Percentiles rank a stretch among this genome's conserved stretches.
Evolutionary conservation across 2,329 filamentous ascomycete species (phyloP).

Genomic region (Bipolaris zeicola): DNA sequence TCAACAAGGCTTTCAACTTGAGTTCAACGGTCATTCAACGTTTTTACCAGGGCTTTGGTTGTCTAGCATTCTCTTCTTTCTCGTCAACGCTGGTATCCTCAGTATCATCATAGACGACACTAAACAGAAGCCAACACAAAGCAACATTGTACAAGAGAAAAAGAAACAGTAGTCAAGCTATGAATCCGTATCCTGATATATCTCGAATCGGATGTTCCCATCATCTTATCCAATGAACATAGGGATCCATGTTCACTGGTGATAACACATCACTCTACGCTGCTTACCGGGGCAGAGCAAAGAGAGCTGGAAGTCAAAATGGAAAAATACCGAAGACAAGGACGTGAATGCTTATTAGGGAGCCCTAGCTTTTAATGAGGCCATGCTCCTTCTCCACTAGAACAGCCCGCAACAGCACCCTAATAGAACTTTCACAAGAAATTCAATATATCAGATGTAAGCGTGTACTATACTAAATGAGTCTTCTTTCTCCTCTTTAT

Average conservation of each 20-base stretch:
- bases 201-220: neutral
- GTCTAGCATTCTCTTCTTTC: slow-evolving; percentile 78
- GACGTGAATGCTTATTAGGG: slow-evolving; percentile 24
- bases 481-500: slow-evolving; percentile 68
- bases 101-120: slow-evolving; percentile 76
- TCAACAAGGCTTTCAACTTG: slow-evolving; percentile 57
- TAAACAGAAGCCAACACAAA: slow-evolving; percentile 5
- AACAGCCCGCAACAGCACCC: slow-evolving; percentile 48
- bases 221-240: neutral
- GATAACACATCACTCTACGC: neutral
- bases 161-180: neutral
- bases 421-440: slow-evolving; percentile 56
- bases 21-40: slow-evolving; percentile 73
- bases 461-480: slow-evolving; percentile 66
- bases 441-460: slow-evolving; percentile 62
- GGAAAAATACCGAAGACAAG: slow-evolving; percentile 21
- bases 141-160: neutral
- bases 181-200: neutral
- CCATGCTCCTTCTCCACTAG: slow-evolving; percentile 48
- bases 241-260: neutral
- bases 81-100: slow-evolving; percentile 85
- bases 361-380: slow-evolving; percentile 46
- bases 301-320: slow-evolving; percentile 28
- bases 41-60: slow-evolving; percentile 86
- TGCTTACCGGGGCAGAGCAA: neutral